These are phyloP conservation scores for Fusarium foetens DNA, from an alignment of 2,329 filamentous ascomycete genomes.

Conservation along the genomic window DNA sequence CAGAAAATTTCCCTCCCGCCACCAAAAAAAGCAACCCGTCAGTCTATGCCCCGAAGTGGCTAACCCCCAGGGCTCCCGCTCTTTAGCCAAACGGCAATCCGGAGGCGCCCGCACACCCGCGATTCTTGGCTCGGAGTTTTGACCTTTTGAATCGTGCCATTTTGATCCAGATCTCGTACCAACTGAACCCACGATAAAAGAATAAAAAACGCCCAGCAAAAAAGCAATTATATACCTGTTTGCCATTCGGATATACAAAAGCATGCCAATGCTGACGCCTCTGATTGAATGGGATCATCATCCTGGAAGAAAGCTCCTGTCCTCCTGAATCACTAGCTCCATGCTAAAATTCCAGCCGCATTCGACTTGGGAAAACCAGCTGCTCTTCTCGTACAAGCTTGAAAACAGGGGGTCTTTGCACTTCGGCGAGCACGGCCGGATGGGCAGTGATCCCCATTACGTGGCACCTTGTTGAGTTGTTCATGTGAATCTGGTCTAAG, in stretches of 20 bases:
- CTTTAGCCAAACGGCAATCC: not conserved
- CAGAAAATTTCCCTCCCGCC: not conserved
- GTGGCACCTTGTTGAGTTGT: not conserved
- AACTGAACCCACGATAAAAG: not conserved
- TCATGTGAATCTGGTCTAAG: not conserved
- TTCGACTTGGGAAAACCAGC: not conserved
- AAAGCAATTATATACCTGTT: not conserved
- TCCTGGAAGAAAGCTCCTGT: not conserved
- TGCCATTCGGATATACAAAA: not conserved
- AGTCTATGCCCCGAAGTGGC: not conserved
- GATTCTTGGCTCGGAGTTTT: not conserved
- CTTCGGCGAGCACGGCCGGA: not conserved
- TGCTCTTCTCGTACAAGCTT: constrained; percentile 13
- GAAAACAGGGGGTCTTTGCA: not conserved
- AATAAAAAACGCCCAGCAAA: too few species aligned
- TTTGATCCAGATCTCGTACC: not conserved
- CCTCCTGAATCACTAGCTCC: constrained; percentile 1
- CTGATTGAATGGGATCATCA: not conserved
- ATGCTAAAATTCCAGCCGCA: not conserved
- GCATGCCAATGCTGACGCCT: not conserved
- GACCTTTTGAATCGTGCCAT: not conserved
- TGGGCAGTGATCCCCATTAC: not conserved
- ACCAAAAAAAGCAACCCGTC: not conserved
- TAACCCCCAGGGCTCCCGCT: not conserved
- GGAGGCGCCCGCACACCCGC: not conserved